Base-by-base conservation (phyloP, 805 yeast species). In the Limtongozyma cylindracea region DNA sequence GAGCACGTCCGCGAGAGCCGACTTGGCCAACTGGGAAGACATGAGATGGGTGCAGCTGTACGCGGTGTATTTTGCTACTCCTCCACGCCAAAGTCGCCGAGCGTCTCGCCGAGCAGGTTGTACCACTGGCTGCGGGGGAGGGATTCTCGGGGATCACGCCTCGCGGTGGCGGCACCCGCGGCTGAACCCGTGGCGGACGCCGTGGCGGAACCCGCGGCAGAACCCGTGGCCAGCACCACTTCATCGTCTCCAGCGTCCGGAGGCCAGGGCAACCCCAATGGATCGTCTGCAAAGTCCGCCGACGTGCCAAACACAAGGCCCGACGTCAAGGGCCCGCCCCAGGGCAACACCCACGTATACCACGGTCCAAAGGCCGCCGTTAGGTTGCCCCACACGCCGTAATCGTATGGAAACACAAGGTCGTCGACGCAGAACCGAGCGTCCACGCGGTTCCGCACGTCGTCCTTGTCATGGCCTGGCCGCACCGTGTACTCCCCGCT, bases 71-170 rank as follows among this genome's bases (percentile, higher is more conserved):
- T 6, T 6, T 13, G 6, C 15, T 63, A 71, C 6, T 60, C 26
- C 36, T 82, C 95, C 3, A 84, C 96, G 0, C 96, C 96, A 39
- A 64, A 82, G 42, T 78, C 94, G 18, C 57, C 58, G 20, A 84
- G 46, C 8, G 58, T 57, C 35, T 84, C 95, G n/a, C 98, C 98
- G 38, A 70, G 55, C 10, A 56, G 66, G 37, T 74, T 78, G 25
- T 42, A 44, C 91, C 92, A 82, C 19, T 60, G 50, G 9, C 43
- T 48, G 17, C 67, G 38, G 8, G 35, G 32, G 34, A 45, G 23
- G 26, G 33, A 41, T 15, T 45, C 27, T 21, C 59, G 28, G 10
- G 56, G 51, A 27, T 49, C 53, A 35, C 45, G 24, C 34, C 41
- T 20, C 36, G 39, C 30, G 26, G 43, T 31, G 7, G 46, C 46